Base-by-base conservation (phyloP, 2,329 filamentous ascomycete genomes). In the Elsinoe fawcettii region DNA sequence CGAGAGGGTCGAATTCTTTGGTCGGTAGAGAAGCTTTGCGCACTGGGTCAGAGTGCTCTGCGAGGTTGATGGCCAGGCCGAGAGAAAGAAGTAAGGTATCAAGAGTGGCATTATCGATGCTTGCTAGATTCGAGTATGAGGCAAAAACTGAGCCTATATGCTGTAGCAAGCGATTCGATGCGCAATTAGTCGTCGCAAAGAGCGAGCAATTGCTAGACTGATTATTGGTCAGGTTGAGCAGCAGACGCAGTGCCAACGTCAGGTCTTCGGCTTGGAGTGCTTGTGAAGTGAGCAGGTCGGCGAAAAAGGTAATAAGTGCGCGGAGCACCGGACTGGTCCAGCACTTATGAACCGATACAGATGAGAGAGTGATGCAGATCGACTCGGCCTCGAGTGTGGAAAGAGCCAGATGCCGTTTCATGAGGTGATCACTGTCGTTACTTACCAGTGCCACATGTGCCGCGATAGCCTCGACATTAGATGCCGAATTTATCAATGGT, bases 151-250 rank as follows among this genome's bases (percentile, higher is more conserved):
- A 54, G 9, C 60, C 44, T 32, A 70, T 62, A 6, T 61, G 51
- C 3, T 58, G 39, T 56, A 66, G 61, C 2, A 78, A 63, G 30
- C 68, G 63, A 16, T 70, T 69, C 8, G 41, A 46, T 5, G 82
- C 76, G 23, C 86, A 77, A 1, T 75, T 73, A 2, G 58, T 70
- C 64, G 37, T 74, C 67, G 86, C 80, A 64, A 95, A 90, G 2
- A 81, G 74, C 27, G 82, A 79, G 39, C 88, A 90, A 11, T 88
- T 83, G 12, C 77, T 75, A 0, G 80, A 73, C 60, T 88, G 87
- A 63, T 90, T 88, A 73, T 96, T 96, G 7, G 90, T 93, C 51
- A 91, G 79, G 65, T 95, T 95, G 61, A 96, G 80, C 34, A 88
- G 85, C 3, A 96, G 78, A 58, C 88, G 83, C 47, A 92, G 74